Base-by-base conservation (phyloP, 257 asterid species). In the Solanum appendiculatum region DNA sequence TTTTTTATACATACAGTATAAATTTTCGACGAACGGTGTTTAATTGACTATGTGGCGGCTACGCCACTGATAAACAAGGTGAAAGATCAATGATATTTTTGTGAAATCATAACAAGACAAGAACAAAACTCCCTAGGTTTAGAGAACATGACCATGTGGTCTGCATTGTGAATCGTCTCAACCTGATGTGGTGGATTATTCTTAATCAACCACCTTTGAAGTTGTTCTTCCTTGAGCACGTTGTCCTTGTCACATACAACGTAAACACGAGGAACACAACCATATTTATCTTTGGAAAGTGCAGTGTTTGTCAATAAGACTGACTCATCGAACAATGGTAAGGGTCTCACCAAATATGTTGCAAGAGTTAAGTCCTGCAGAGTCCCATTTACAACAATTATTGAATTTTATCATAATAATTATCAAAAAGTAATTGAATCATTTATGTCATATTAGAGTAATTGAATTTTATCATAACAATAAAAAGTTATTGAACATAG, bases 61-160 rank as follows among this genome's bases (percentile, higher is more conserved):
- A 46, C 6, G 0, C 2, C 0, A 46, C 54, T 46, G 6, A 46
- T 46, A n/a, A 63, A 2, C 3, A 78, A 27, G 37, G 36, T 27
- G 5, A 78, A 16, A 0, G 2, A 27, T 78, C 63, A 78, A 44
- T 69, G n/a, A 69, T 64, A 86, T 7, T 88, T 85, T 64, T 60
- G 63, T 9, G 87, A 85, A 5, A 91, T 44, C 34, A 81, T 77
- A 46, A 73, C 82, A 78, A 93, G 78, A 84, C 58, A 89, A 46
- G 70, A 83, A 72, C 87, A 90, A n/a, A 92, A 20, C 23, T 90
- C 90, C 5, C n/a, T 66, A 29, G 91, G 63, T 88, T 89, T 90
- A 9, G 92, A 90, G 74, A 93, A 81, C 92, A 91, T 91, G 27
- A 77, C 87, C 94, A 93, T 91, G 48, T 92, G 93, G 89, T 91